Base-by-base conservation (phyloP, 805 yeast genomes). In the Ogataea chonburiensis region DNA sequence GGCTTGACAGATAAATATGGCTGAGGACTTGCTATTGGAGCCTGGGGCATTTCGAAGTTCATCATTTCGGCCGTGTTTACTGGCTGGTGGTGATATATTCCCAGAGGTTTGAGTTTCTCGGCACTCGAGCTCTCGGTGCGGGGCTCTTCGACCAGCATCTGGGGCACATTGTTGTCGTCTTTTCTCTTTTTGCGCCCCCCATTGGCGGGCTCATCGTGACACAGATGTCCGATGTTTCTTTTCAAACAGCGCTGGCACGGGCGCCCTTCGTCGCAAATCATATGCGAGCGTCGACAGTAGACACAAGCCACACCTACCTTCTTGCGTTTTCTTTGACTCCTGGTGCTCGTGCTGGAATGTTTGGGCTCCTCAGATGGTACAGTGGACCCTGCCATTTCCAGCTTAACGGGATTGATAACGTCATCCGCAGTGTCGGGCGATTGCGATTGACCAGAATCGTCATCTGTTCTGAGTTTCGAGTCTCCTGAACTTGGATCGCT, bases 221-320 rank as follows among this genome's bases (percentile, higher is more conserved):
- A 89, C 19, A 89, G 61, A 60, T 88, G 95, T 3, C 93, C 89
- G 30, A 89, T 91, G 24, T 85, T 85, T 48, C 97, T 68, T 59
- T 84, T 86, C 7, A 89, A 69, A 61, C 98, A 89, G 27, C 96
- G 68, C 33, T 79, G 74, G 53, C 95, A 86, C 5, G 93, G 79
- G 51, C 86, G 61, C 13, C 75, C 66, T 26, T 79, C 82, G 58
- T 88, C 95, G 63, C 98, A 89, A 19, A 87, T 84, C 89, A 89
- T 86, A 58, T 89, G 98, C 0, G 96, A 86, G 37, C 98, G 68
- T 24, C 96, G 75, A 57, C 97, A 89, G 55, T 85, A 89, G 1
- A 89, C 83, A 63, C 98, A 89, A 0, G 98, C 95, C 32, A 71
- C 65, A 14, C 67, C 73, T 10, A 73, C 77, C 52, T 79, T 77